These are phyloP conservation scores for Phyllostachys edulis DNA, from an alignment of 176 grass and related monocot species.

Conservation along the genomic window DNA sequence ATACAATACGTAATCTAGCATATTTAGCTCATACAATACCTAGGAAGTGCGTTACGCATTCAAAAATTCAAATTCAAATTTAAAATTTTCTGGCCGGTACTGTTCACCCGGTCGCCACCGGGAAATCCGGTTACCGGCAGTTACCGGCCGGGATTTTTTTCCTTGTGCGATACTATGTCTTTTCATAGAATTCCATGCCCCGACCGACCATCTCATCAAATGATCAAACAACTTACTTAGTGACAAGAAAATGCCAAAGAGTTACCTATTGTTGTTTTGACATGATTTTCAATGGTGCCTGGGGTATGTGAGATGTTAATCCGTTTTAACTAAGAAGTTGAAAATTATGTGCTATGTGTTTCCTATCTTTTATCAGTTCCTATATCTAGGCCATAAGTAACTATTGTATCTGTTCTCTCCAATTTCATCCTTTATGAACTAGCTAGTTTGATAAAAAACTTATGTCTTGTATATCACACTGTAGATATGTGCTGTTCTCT, in stretches of 20 bases:
- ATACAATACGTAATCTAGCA: too few species aligned
- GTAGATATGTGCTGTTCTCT: conserved; percentile 93
- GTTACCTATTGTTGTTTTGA: conserved; percentile 17
- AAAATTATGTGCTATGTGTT: background rate
- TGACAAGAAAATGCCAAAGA: background rate
- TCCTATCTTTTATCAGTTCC: background rate
- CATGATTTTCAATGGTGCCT: background rate
- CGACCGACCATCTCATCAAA: background rate
- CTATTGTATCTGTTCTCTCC: background rate
- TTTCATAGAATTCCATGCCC: background rate
- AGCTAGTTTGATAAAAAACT: background rate
- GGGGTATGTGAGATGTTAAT: conserved; percentile 8
- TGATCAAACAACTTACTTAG: conserved; percentile 1
- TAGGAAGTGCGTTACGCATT: too few species aligned
- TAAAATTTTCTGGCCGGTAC: too few species aligned
- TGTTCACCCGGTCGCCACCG: too few species aligned
- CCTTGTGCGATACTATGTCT: background rate
- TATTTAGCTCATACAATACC: too few species aligned
- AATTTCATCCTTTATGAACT: background rate
- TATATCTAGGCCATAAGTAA: background rate
- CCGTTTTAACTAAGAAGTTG: background rate
- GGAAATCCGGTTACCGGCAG: too few species aligned
- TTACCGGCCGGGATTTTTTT: too few species aligned
- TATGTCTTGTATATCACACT: conserved; percentile 29
- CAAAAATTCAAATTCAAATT: too few species aligned